Evolutionary conservation across 495 filamentous ascomycete genomes (phyloP).

Genomic region (Hypoxylon fuscum): DNA sequence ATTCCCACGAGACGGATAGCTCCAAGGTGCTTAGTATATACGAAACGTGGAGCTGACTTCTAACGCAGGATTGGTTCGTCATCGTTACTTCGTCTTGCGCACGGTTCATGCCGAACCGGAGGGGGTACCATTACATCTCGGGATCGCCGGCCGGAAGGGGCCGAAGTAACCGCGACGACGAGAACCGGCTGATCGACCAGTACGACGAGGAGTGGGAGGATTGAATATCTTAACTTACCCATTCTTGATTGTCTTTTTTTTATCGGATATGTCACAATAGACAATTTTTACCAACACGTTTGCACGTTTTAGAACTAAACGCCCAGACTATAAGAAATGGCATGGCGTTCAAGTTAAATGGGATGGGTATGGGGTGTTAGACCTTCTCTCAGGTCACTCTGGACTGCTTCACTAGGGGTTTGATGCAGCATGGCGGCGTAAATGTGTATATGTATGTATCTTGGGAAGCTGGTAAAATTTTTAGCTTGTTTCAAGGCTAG

Average conservation of each 20-base stretch:
- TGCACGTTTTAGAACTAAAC: slow-evolving; percentile 9
- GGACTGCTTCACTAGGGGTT: slow-evolving; percentile 9
- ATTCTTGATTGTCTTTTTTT: neutral
- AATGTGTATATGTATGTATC: slow-evolving; percentile 16
- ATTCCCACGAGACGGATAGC: neutral
- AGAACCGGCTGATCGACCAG: slow-evolving; percentile 94
- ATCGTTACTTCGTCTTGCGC: slow-evolving; percentile 81
- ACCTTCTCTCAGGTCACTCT: slow-evolving; percentile 5
- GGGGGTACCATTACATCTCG: slow-evolving; percentile 69
- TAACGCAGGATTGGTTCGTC: slow-evolving; percentile 77
- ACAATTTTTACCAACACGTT: slow-evolving; percentile 2
- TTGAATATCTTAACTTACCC: slow-evolving; percentile 46
- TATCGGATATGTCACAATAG: slow-evolving; percentile 5
- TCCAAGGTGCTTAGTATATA: neutral
- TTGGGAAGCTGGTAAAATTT: slow-evolving; percentile 37
- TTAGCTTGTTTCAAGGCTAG: slow-evolving; percentile 39
- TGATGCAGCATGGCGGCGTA: slow-evolving; percentile 30
- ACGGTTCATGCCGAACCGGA: slow-evolving; percentile 67
- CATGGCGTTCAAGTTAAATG: slow-evolving; percentile 14
- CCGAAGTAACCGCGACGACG: slow-evolving; percentile 71
- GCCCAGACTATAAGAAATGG: slow-evolving; percentile 4
- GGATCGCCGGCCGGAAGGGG: slow-evolving; percentile 57
- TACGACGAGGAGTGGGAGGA: slow-evolving; percentile 91
- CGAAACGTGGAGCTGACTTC: slow-evolving; percentile 18
- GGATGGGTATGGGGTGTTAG: slow-evolving; percentile 5